Evolutionary conservation across 108 stramenopile species (phyloP).

Genomic region (Aurantiochytrium sp.): DNA sequence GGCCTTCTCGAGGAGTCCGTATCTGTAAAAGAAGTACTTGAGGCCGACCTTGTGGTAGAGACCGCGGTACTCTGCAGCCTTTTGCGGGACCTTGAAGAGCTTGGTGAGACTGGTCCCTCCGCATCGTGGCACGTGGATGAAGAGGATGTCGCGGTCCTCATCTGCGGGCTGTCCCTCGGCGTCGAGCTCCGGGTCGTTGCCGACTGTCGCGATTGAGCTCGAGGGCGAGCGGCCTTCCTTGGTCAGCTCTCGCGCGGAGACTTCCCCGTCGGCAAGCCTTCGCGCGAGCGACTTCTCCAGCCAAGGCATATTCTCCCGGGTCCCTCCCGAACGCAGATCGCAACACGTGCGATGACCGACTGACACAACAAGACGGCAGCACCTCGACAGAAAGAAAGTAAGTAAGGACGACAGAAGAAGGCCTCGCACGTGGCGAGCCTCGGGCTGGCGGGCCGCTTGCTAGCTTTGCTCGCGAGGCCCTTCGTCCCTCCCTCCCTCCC

Average conservation of each 20-base stretch:
- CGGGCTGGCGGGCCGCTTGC: too few relatives aligned
- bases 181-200: neutral
- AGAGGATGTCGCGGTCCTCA: conserved; percentile 34
- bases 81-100: conserved; percentile 44
- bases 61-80: conserved; percentile 27
- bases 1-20: conserved; percentile 43
- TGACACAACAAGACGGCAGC: neutral
- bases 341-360: neutral
- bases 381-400: too few relatives aligned
- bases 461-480: too few relatives aligned
- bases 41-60: conserved; percentile 33
- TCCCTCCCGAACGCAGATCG: neutral
- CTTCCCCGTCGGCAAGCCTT: neutral
- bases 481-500: too few relatives aligned
- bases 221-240: neutral
- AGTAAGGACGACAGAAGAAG: too few relatives aligned
- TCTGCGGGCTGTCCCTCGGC: neutral
- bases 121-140: conserved; percentile 59
- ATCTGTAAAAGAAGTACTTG: conserved; percentile 53
- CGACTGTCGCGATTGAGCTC: neutral
- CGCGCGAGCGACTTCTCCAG: neutral
- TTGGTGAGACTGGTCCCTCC: conserved; percentile 57
- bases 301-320: neutral
- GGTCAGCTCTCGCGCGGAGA: neutral
- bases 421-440: too few relatives aligned